Conservation (phyloP, 176 grass and related monocot genomes). For the Tillandsia leiboldiana region DNA sequence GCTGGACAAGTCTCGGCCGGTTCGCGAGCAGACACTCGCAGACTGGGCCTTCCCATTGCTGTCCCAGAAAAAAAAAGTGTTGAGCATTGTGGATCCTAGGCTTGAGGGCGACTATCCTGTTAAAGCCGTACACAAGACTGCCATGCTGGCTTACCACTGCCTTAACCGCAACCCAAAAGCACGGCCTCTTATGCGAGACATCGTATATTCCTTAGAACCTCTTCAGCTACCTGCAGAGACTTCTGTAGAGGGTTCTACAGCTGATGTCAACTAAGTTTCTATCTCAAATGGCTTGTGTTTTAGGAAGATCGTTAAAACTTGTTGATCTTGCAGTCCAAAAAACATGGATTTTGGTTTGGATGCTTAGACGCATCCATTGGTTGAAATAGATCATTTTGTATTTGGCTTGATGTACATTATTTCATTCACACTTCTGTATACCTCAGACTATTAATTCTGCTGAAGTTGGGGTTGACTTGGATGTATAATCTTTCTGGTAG, state of each 20-base stretch:
- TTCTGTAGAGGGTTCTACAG: no score
- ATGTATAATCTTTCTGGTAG: background rate
- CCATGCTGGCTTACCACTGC: slow-evolving; percentile 38
- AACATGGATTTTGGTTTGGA: background rate
- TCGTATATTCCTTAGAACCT: slow-evolving; percentile 37
- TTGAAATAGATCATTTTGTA: background rate
- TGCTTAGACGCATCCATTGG: background rate
- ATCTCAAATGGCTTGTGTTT: no score
- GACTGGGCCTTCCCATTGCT: slow-evolving; percentile 38
- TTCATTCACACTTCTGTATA: background rate
- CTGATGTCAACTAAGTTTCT: no score
- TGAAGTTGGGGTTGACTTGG: background rate
- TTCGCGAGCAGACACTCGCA: slow-evolving; percentile 34
- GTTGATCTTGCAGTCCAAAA: background rate
- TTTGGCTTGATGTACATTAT: background rate
- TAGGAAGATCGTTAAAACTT: background rate
- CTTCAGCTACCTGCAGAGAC: slow-evolving; percentile 19
- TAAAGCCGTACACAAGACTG: slow-evolving; percentile 29
- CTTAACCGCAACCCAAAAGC: slow-evolving; percentile 41
- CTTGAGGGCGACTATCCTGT: slow-evolving; percentile 26
- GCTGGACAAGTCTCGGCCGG: slow-evolving; percentile 31
- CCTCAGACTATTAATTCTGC: background rate
- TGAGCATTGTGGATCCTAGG: slow-evolving; percentile 33
- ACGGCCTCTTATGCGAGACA: slow-evolving; percentile 43
- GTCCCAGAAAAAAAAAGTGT: slow-evolving; percentile 29